Evolutionary conservation across 106 monocot genomes (phyloP), one percentile per base, ranked within the genome.

Genomic region (Acorus gramineus): DNA sequence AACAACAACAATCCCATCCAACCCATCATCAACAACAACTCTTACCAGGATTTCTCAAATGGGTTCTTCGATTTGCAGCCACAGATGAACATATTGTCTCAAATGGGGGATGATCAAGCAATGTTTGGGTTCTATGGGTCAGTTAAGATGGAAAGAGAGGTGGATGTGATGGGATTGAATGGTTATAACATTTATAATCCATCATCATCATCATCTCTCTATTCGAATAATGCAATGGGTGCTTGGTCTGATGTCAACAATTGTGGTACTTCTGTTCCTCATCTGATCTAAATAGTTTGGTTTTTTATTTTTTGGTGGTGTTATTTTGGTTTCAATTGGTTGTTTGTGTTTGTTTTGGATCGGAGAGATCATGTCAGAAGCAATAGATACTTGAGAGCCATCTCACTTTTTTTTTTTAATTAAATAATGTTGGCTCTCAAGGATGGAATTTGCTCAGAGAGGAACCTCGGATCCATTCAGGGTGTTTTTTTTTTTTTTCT

Each of bases 401-500:
- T 71, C 66, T 8, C 59, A 8, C 49, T 11, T 14, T 74, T 69
- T n/a, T n/a, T 74, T 69, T 48, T 11, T 59, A 50, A 4, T 44
- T 74, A 44, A 28, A 42, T 65, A 53, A 52, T 58, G 72, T 58
- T 52, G 44, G 59, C 63, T 10, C 2, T 14, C 4, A 7, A 65
- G 43, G 11, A 4, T 46, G 12, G 10, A 46, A 28, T 77, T 77
- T 81, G 81, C 81, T 63, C 73, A 28, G 72, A 81, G 73, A 81
- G 68, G 81, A 81, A 69, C 71, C 77, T 77, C 73, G 77, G 79
- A 77, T 77, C 81, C 77, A 65, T 65, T 66, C 44, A 53, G 66
- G 28, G 0, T 28, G 0, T 28, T 28, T 28, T 28, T 28, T 28
- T 28, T 28, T 28, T 28, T 28, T 28, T n/a, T n/a, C n/a, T n/a